Evolutionary conservation across 257 asterid genomes (phyloP), one percentile per base, ranked within the genome.

Genomic region (Solanum chiquidenum): DNA sequence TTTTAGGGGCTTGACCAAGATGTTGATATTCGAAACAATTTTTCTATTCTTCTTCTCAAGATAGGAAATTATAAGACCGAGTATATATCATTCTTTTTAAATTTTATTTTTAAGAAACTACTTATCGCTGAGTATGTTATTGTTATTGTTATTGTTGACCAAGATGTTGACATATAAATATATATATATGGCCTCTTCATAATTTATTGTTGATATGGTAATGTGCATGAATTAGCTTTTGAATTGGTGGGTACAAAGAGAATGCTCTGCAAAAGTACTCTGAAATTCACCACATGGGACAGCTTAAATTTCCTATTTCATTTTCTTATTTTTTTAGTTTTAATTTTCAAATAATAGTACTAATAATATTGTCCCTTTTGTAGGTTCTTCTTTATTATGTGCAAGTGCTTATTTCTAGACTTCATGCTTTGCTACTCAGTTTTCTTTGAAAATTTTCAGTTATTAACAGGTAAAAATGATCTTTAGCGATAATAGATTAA

Each of bases 271-370:
- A 31, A 77, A 42, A 76, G 33, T 35, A 10, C 9, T 79, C 85
- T 80, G 85, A 80, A 80, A 16, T 27, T 80, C 86, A 82, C 85
- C 86, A 49, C 86, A 82, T 82, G 86, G 86, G 69, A 49, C 86
- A 16, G 44, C 38, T 82, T 29, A 3, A 46, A 82, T 82, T 49
- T 82, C 55, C 29, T 46, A 23, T 23, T 40, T 5, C 60, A 9
- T 0, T 35, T 35, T 73, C 12, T 31, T 7, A 9, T 29, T 13
- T 31, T 69, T 4, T 9, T 55, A 18, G 3, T 55, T 71, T 71
- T 71, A 13, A 25, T 18, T 33, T 5, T 18, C 80, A 34, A 44
- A 79, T 82, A 82, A 12, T 49, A 79, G 9, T 77, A 9, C 62
- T 52, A 52, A 18, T 20, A 49, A 52, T 7, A 4, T 35, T 74